Conservation (phyloP, 768 basidiomycete species). For the Cystobasidium ongulense region DNA sequence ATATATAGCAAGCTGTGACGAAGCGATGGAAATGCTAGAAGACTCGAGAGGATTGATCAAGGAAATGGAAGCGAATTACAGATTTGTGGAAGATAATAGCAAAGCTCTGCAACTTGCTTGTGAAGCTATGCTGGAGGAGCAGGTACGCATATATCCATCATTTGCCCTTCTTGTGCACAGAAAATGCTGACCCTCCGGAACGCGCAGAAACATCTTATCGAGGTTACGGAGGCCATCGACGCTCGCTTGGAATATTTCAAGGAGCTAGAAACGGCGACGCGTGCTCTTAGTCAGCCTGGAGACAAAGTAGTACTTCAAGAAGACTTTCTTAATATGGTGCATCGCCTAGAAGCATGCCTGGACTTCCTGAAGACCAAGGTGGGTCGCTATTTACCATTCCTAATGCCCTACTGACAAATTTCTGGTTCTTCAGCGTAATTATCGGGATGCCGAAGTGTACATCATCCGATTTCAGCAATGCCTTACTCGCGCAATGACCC, state of each 20-base stretch:
- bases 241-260: constrained; percentile 82
- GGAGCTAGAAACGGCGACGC: constrained; percentile 82
- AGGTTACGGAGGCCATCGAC: constrained; percentile 72
- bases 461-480: constrained; percentile 96
- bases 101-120: constrained; percentile 83
- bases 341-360: constrained; percentile 87
- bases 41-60: constrained; percentile 66
- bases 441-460: constrained; percentile 84
- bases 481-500: constrained; percentile 93
- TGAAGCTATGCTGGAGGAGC: constrained; percentile 77
- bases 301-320: constrained; percentile 80
- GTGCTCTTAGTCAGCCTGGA: constrained; percentile 88
- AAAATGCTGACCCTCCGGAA: no score
- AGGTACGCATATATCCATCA: constrained; percentile 51
- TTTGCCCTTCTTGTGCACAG: background rate
- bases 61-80: constrained; percentile 75
- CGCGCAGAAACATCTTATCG: constrained; percentile 63
- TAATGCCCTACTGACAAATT: background rate
- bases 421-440: constrained; percentile 60
- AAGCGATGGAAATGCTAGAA: constrained; percentile 61
- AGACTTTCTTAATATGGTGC: constrained; percentile 93
- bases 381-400: constrained; percentile 44
- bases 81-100: constrained; percentile 84
- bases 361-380: constrained; percentile 81
- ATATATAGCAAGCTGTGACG: constrained; percentile 70